Percentiles rank a stretch among this genome's conserved stretches.
Conservation (phyloP, 129 eudicot genomes). For the Glebionis coronaria region DNA sequence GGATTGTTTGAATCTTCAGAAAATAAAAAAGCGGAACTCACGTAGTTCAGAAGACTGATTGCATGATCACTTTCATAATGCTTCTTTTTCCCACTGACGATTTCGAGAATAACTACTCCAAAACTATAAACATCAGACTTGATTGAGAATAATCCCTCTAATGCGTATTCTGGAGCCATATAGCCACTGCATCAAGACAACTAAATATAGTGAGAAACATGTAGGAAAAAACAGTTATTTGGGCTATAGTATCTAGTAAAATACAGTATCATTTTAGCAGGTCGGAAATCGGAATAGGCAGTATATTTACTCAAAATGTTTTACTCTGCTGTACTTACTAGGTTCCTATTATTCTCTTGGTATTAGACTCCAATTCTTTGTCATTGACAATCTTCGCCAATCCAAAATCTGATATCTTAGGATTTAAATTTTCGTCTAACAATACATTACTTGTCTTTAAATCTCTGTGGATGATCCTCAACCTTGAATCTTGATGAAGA, state of each 20-base stretch:
- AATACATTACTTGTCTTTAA: constrained; percentile 47
- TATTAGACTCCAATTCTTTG: constrained; percentile 39
- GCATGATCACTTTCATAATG: constrained; percentile 37
- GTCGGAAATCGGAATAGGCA: too few relatives aligned
- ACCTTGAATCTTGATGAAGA: constrained; percentile 65
- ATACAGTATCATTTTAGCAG: background rate
- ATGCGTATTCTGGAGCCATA: constrained; percentile 52
- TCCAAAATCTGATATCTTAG: constrained; percentile 51
- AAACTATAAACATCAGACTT: constrained; percentile 52
- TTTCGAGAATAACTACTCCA: constrained; percentile 42
- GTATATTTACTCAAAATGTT: background rate
- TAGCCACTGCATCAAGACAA: constrained; percentile 35
- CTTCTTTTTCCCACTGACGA: constrained; percentile 51
- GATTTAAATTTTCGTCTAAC: constrained; percentile 42
- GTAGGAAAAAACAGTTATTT: background rate
- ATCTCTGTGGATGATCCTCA: constrained; percentile 56
- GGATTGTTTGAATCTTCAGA: background rate
- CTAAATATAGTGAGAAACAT: background rate
- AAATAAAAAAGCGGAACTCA: constrained; percentile 25
- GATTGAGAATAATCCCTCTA: constrained; percentile 38
- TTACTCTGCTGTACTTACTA: constrained; percentile 32
- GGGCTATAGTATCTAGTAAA: background rate
- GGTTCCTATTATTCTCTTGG: constrained; percentile 47
- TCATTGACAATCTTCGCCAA: constrained; percentile 47
- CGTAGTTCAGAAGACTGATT: constrained; percentile 47